phyloP scores from a whole-genome alignment of 805 yeast genomes.

The Starmera pachycereana region DNA sequence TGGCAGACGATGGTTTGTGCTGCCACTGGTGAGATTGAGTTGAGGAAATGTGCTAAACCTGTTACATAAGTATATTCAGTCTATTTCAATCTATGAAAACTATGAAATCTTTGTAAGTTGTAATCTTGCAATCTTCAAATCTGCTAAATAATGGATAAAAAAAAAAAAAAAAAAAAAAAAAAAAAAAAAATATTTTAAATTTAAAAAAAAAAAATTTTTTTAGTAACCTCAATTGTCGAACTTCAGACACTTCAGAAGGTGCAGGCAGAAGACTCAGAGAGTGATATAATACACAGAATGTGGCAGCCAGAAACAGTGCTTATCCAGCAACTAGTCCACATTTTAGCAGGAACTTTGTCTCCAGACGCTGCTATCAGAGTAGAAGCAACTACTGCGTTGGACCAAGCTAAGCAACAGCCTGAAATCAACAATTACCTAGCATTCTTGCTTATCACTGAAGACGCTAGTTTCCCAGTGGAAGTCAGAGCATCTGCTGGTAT shows the following conservation, averaged over 20 bases:
- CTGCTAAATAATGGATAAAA: too few relatives aligned
- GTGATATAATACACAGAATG: too few relatives aligned
- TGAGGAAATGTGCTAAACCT: slow-evolving; percentile 90
- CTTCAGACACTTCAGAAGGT: too few relatives aligned
- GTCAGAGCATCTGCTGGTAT: slow-evolving; percentile 86
- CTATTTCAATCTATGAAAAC: too few relatives aligned
- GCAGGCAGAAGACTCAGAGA: too few relatives aligned
- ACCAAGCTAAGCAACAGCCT: slow-evolving; percentile 57
- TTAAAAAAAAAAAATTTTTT: too few relatives aligned
- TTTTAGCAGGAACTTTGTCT: slow-evolving; percentile 66
- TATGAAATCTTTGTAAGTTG: too few relatives aligned
- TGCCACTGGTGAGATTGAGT: slow-evolving; percentile 61
- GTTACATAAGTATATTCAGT: slow-evolving; percentile 33
- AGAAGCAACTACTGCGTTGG: slow-evolving; percentile 65
- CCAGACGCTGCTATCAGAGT: slow-evolving; percentile 41
- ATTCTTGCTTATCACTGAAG: slow-evolving; percentile 48
- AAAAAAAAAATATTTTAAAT: too few relatives aligned
- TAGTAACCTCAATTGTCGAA: too few relatives aligned
- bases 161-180: too few relatives aligned
- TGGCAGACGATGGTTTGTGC: slow-evolving; percentile 93
- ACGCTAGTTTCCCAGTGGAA: slow-evolving; percentile 33
- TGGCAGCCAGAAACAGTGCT: slow-evolving; percentile 66
- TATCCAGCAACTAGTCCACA: slow-evolving; percentile 50
- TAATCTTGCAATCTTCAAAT: too few relatives aligned
- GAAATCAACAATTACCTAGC: slow-evolving; percentile 78